phyloP scores from a whole-genome alignment of 176 grass and related monocot genomes.

The Musa itinerans region DNA sequence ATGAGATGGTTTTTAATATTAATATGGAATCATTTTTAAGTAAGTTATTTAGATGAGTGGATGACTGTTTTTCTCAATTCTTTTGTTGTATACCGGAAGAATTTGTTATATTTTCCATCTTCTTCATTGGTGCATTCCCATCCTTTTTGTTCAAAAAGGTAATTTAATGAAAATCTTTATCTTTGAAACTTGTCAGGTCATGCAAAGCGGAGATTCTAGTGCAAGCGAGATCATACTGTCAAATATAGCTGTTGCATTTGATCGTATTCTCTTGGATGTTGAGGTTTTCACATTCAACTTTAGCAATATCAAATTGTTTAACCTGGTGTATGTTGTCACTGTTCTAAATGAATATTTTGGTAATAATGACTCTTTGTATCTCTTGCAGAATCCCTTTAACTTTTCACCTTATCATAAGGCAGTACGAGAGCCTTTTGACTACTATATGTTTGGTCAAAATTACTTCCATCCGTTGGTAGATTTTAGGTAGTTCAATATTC shows the following conservation, averaged over 20 bases:
- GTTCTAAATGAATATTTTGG: background rate
- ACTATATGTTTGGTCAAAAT: conserved; percentile 97
- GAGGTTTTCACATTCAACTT: conserved; percentile 37
- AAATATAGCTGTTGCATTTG: conserved; percentile 74
- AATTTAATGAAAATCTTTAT: background rate
- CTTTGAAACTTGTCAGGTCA: conserved; percentile 33
- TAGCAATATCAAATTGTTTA: conserved; percentile 9
- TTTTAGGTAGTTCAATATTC: conserved; percentile 66
- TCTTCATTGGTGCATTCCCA: background rate
- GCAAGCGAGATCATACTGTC: conserved; percentile 54
- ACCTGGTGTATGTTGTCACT: background rate
- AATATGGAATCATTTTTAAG: too few relatives aligned
- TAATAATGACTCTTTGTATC: conserved; percentile 5
- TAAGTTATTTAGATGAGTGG: background rate
- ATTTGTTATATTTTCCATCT: background rate
- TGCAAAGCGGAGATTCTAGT: conserved; percentile 65
- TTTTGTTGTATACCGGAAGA: background rate
- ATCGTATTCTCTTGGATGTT: conserved; percentile 64
- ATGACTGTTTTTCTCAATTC: background rate
- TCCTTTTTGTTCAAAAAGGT: background rate
- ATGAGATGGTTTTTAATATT: too few relatives aligned
- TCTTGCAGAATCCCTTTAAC: conserved; percentile 76
- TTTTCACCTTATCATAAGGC: conserved; percentile 90
- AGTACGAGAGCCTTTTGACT: conserved; percentile 87
- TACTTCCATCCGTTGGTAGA: conserved; percentile 73